Evolutionary conservation across 1,284 basidiomycete genomes (phyloP).

Genomic region (Malassezia equina): DNA sequence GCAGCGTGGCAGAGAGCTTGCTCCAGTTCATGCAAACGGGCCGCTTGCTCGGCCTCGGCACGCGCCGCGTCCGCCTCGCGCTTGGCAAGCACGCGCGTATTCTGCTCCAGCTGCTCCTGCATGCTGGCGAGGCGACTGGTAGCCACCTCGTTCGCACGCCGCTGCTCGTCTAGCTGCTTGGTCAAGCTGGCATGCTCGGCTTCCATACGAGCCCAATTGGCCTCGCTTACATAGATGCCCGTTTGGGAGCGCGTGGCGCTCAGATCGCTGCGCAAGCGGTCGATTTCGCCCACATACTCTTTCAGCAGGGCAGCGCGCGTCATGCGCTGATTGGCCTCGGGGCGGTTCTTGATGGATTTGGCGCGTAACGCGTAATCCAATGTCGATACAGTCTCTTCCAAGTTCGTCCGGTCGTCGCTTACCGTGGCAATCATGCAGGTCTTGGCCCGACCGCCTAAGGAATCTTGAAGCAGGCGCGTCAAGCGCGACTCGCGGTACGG

Average conservation of each 20-base stretch:
- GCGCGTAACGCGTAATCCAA: slow-evolving; percentile 94
- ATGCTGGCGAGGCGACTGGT: slow-evolving; percentile 37
- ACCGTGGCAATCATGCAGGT: slow-evolving; percentile 91
- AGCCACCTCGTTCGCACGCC: slow-evolving; percentile 33
- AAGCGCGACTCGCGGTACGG: slow-evolving; percentile 81
- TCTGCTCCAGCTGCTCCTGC: slow-evolving; percentile 46
- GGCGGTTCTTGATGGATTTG: slow-evolving; percentile 89
- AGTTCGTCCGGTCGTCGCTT: slow-evolving; percentile 54
- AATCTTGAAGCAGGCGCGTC: slow-evolving; percentile 93
- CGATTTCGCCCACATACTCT: slow-evolving; percentile 91
- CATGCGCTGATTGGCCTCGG: slow-evolving; percentile 88
- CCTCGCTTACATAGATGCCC: slow-evolving; percentile 39
- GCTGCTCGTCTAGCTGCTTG: slow-evolving; percentile 28
- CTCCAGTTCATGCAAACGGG: slow-evolving; percentile 27
- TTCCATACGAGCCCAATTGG: slow-evolving; percentile 34
- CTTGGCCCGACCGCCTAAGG: slow-evolving; percentile 92
- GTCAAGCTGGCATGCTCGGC: slow-evolving; percentile 30
- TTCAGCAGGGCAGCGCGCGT: slow-evolving; percentile 82
- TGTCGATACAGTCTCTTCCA: slow-evolving; percentile 95
- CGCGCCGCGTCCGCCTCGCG: slow-evolving; percentile 31
- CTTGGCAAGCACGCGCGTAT: slow-evolving; percentile 39
- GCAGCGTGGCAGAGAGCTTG: slow-evolving; percentile 21
- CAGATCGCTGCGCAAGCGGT: slow-evolving; percentile 80
- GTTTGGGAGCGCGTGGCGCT: slow-evolving; percentile 49
- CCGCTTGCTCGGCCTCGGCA: slow-evolving; percentile 26